Evolutionary conservation across 108 stramenopile species (phyloP), one percentile per base, ranked within the genome.

Genomic region (Cyclotella atomus): DNA sequence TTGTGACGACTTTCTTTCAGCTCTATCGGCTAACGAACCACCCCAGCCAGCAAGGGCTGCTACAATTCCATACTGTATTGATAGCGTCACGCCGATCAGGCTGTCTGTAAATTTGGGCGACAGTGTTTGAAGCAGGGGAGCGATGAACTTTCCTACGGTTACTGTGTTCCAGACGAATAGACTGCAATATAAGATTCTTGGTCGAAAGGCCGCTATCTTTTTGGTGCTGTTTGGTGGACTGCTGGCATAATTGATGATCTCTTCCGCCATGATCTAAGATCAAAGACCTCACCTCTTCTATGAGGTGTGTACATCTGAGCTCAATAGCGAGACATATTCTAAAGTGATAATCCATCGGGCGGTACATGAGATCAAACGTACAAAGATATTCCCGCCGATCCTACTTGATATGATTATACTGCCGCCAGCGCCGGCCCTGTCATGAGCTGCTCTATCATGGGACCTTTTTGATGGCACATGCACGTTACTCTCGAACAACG

Each of bases 71-170:
- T 66, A 67, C 24, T 75, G 74, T 17, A 59, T 20, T n/a, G 65
- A 32, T 14, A 59, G 44, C 10, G 74, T 75, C 16, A 27, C 25
- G 30, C 65, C 65, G 36, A 75, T 49, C 14, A 67, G 8, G 21
- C 74, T 75, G 10, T 75, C 74, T 50, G 74, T 44, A 59, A 75
- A 75, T 24, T 29, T 23, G 14, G 65, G 65, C 20, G 74, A 67
- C 25, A 75, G 60, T 49, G 55, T 53, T 60, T 66, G 65, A 6
- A 75, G 30, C 17, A 75, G 25, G 17, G 54, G 65, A 10, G 74
- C 74, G 23, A 65, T 66, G 57, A 75, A 66, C 32, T 65, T 66
- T 1, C 74, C 74, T 12, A 36, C 21, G 12, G 74, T 75, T 32
- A 75, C 64, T 8, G 65, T 64, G 38, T 27, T 66, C 74, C 74